Base-by-base conservation (phyloP, 176 grass and related monocot species). In the Raddia guianensis region DNA sequence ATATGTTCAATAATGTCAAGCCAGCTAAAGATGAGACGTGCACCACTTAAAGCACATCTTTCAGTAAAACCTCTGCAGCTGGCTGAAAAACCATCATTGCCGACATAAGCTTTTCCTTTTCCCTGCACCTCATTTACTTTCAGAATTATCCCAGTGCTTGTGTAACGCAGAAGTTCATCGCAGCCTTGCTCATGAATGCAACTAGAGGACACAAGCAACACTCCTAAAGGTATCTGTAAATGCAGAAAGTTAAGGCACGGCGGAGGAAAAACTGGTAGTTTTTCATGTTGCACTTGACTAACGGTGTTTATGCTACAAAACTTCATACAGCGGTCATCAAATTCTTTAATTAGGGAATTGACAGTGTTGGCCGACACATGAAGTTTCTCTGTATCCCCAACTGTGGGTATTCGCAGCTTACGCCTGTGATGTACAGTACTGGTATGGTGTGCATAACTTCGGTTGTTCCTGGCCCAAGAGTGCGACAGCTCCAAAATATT, bases 1-100 rank as follows among this genome's bases (percentile, higher is more conserved):
- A 94, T 86, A 69, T 92, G 74, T n/a, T 92, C 81, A 51, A 92
- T 73, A 77, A 76, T 40, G 79, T 91, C 90, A 70, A 92, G 66
- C 85, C 89, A 86, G 70, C 78, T 72, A 82, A 98, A 89, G 59
- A 98, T 70, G 48, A 89, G 73, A 79, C 47, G 63, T 60, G 92
- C 86, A 85, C 95, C 91, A 73, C 46, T 60, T 20, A 87, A 50
- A 78, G 83, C 78, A 77, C 83, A 77, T 84, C 71, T 87, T 80
- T 79, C 61, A 48, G 61, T 43, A 83, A 33, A 61, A 82, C 66
- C 77, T 72, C 70, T 32, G 43, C 60, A 70, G 18, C 49, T 83
- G 14, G 44, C 43, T 57, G 45, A 53, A 27, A 85, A 72, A 68
- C 4, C 67, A 91, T 20, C 52, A 69, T 63, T 44, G 76, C 14